These are phyloP conservation scores for Rhodomyrtus tomentosa DNA, from an alignment of 345 rosid genomes.

Conservation along the genomic window DNA sequence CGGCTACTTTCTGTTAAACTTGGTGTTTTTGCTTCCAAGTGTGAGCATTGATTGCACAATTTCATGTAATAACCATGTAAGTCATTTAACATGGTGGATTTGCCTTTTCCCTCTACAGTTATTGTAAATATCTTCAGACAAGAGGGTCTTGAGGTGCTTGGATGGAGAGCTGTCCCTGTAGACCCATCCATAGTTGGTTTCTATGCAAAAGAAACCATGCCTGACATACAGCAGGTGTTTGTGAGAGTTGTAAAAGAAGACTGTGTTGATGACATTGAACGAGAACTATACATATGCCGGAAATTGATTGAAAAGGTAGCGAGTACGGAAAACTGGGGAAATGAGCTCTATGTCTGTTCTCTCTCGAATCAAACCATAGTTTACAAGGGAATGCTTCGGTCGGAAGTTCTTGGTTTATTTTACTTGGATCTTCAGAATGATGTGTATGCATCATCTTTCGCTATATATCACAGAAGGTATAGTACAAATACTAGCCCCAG, in stretches of 20 bases:
- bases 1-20: not conserved
- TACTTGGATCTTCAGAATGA: slow-evolving; percentile 77
- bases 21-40: not conserved
- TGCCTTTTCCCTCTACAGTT: slow-evolving; percentile 32
- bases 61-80: not conserved
- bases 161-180: slow-evolving; percentile 96
- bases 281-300: slow-evolving; percentile 87
- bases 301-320: slow-evolving; percentile 75
- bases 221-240: slow-evolving; percentile 88
- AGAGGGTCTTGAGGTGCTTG: slow-evolving; percentile 94
- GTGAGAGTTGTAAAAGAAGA: slow-evolving; percentile 81
- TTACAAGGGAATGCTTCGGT: slow-evolving; percentile 99
- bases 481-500: slow-evolving; percentile 99
- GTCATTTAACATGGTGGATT: slow-evolving; percentile 2
- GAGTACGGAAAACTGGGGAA: slow-evolving; percentile 63
- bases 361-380: slow-evolving; percentile 89
- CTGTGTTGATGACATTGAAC: slow-evolving; percentile 77
- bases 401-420: slow-evolving; percentile 84
- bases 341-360: slow-evolving; percentile 84
- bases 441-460: slow-evolving; percentile 69
- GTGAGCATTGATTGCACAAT: not conserved
- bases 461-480: slow-evolving; percentile 92
- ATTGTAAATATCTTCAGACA: slow-evolving; percentile 65
- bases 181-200: slow-evolving; percentile 78
- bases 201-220: slow-evolving; percentile 94